Conservation (phyloP, 2,329 filamentous ascomycete genomes). For the Colletotrichum aenigma region DNA sequence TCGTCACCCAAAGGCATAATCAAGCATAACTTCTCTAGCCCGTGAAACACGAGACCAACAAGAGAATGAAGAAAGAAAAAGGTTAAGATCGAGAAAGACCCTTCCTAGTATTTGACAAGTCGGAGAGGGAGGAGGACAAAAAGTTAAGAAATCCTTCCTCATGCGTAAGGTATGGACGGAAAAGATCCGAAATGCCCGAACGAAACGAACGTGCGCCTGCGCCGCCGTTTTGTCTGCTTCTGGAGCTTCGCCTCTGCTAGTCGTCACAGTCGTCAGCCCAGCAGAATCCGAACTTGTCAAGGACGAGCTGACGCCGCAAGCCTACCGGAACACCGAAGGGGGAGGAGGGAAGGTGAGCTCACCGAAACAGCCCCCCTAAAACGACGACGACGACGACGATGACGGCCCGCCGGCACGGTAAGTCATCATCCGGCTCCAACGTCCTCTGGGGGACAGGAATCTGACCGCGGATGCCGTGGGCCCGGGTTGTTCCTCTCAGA, state of each 20-base stretch:
- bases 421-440: not conserved
- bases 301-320: not conserved
- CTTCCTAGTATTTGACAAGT: not conserved
- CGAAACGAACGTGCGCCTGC: not conserved
- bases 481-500: not conserved
- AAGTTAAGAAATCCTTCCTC: not conserved
- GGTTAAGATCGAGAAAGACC: not conserved
- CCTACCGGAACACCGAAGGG: not conserved
- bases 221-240: not conserved
- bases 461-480: not conserved
- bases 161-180: not conserved
- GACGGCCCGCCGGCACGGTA: not conserved
- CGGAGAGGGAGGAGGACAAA: not conserved
- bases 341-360: not conserved
- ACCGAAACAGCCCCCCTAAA: not conserved
- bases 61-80: not conserved
- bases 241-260: not conserved
- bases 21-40: not conserved
- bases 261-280: not conserved
- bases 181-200: not conserved
- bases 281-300: not conserved
- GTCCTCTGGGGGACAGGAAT: not conserved
- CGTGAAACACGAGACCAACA: not conserved
- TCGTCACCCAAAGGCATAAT: not conserved
- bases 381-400: not conserved